Base-by-base conservation (phyloP, 2,329 filamentous ascomycete species). In the Laburnicola sp. region DNA sequence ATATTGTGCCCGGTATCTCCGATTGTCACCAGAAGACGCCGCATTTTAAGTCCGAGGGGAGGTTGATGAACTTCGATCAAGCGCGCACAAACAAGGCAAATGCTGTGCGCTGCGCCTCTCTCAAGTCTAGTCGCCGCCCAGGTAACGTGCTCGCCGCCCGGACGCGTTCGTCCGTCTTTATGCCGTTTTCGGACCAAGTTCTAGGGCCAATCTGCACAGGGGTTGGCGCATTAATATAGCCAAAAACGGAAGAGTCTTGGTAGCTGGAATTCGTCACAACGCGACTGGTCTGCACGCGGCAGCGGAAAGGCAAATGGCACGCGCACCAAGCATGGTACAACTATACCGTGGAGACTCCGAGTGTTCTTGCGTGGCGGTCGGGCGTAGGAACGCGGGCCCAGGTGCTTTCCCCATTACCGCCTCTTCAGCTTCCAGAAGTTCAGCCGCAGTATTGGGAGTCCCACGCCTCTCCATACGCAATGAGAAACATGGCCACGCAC, bases 381-480 rank as follows among this genome's bases (percentile, higher is more conserved):
- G 27, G 28, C 21, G 25, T 4, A 26, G 40, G 40, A 31, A 6
- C 28, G 40, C 40, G 21, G 28, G 40, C 28, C 38, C 40, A 43
- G 8, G 10, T 22, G 39, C 39, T 6, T 30, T 30, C 11, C 38
- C 26, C 3, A 28, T 30, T 10, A 39, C n/a, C 26, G 38, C 26
- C 38, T 27, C 38, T 41, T 41, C 38, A 30, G 38, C 38, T 41
- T 41, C 38, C 21, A 9, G 40, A 43, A 43, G 16, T 21, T 43
- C 28, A 43, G 40, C 40, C 25, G 28, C 40, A 32, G 16, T 30
- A 6, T 25, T 21, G 40, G 16, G 31, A 30, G 40, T 25, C 16
- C 6, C 28, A 30, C 28, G 28, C 28, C 27, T 32, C n/a, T 26
- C 39, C 40, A 22, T 2, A 23, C 30, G 40, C 40, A 28, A 25